phyloP scores from a whole-genome alignment of 257 asterid species.

The Solanum pimpinellifolium region DNA sequence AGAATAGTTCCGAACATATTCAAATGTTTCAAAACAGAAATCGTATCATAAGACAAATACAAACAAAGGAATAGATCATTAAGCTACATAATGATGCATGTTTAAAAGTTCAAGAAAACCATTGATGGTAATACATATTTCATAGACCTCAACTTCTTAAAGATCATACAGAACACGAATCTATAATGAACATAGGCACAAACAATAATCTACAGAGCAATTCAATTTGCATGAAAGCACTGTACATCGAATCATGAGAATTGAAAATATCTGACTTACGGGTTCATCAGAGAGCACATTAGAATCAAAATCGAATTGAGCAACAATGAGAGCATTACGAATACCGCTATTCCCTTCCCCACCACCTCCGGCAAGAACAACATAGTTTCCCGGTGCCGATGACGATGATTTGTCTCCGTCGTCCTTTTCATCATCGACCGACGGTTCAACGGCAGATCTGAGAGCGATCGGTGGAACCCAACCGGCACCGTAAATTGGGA shows the following conservation, averaged over 20 bases:
- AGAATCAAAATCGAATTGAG: constrained; percentile 39
- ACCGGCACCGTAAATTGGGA: constrained; percentile 82
- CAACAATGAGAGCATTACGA: constrained; percentile 61
- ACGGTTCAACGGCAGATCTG: constrained; percentile 1
- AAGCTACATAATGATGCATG: neutral
- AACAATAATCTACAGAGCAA: neutral
- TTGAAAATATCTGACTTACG: constrained; percentile 20
- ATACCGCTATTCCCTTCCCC: constrained; percentile 93
- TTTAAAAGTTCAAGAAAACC: neutral
- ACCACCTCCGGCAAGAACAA: constrained; percentile 87
- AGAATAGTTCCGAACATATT: neutral
- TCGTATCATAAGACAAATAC: neutral
- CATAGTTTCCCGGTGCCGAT: constrained; percentile 13
- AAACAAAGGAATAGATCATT: neutral
- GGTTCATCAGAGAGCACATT: constrained; percentile 64
- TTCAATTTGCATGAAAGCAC: neutral
- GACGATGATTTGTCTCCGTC: constrained; percentile 9
- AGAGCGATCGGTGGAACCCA: constrained; percentile 57
- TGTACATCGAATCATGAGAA: neutral
- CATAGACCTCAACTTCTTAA: neutral
- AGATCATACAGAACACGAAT: neutral
- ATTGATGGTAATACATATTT: neutral
- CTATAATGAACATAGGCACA: neutral
- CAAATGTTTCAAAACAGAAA: neutral
- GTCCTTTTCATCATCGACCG: constrained; percentile 8